Conservation (phyloP, 371 early-diverging fungal genomes). For the Rhizopus microsporus region DNA sequence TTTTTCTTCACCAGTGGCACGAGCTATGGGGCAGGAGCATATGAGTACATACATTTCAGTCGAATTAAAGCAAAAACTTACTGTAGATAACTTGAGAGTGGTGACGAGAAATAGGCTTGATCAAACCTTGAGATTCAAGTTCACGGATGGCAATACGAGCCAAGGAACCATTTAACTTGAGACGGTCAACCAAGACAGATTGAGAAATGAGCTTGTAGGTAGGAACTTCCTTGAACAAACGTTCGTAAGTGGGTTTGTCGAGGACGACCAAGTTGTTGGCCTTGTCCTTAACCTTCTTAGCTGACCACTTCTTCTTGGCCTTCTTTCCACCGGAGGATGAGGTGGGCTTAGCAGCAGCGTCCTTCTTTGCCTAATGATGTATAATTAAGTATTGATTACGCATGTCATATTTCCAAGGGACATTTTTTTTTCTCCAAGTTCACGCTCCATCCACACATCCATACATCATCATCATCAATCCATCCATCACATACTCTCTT, state of each 20-base stretch:
- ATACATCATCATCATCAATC: not conserved
- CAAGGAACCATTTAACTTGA: slow-evolving; percentile 95
- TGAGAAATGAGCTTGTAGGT: slow-evolving; percentile 99
- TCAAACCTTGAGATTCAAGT: slow-evolving; percentile 88
- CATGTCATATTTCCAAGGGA: not conserved
- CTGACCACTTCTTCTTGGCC: slow-evolving; percentile 97
- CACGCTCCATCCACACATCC: slow-evolving; percentile 11
- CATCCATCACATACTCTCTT: not conserved
- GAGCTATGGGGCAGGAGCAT: slow-evolving; percentile 29
- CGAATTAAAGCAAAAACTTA: slow-evolving; percentile 24
- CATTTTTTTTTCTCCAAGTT: not conserved
- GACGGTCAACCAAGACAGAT: slow-evolving; percentile 97
- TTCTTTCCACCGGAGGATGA: slow-evolving; percentile 84
- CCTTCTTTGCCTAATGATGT: slow-evolving; percentile 59
- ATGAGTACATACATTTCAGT: not conserved
- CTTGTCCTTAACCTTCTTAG: slow-evolving; percentile 96
- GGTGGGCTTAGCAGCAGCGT: slow-evolving; percentile 70
- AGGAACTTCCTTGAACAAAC: slow-evolving; percentile 98
- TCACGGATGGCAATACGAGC: slow-evolving; percentile 95
- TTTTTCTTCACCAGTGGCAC: slow-evolving; percentile 74
- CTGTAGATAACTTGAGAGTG: slow-evolving; percentile 95
- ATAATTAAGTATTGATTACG: not conserved
- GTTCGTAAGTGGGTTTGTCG: slow-evolving; percentile 88
- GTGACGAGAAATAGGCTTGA: slow-evolving; percentile 89
- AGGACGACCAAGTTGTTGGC: slow-evolving; percentile 95